Evolutionary conservation across 2,329 filamentous ascomycete species (phyloP), one percentile per base, ranked within the genome.

Genomic region (Stemphylium vesicarium): DNA sequence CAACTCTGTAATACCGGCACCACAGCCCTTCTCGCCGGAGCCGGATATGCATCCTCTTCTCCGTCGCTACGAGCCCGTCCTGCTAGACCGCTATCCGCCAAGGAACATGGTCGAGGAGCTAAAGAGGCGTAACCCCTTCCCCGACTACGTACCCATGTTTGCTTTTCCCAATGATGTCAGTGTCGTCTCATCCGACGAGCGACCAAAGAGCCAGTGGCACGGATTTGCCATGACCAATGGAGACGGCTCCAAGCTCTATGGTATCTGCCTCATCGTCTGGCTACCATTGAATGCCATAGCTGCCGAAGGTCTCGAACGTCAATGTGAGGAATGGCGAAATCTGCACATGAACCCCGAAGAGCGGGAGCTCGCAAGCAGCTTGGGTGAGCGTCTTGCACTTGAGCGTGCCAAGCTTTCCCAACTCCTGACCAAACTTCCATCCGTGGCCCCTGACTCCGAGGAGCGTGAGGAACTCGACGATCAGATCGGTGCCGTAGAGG

Each of bases 91-190:
- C 74, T 98, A 98, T 68, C 95, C 95, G 7, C 89, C 92, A 13
- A 91, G 92, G 72, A 85, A 86, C 61, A 89, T 92, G 71, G 82
- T 87, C 18, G 92, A 96, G 54, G 93, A 97, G 65, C 77, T 89
- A 46, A 86, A 90, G 64, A 84, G 89, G 68, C 85, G 95, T 69
- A 92, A 92, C 49, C 88, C 85, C 53, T 98, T 99, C 71, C 95
- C 95, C 0, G 95, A 99, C 72, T 99, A 97, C 69, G 92, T 99
- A 15, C 95, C 95, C 52, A 98, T 99, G 95, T 99, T 99, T 76
- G 93, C 95, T 49, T 99, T 98, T 69, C 95, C 95, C 40, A 97
- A 98, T 76, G 95, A 99, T 75, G 95, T 99, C 66, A 92, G 92
- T 60, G 95, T 99, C 47, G 91, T 98, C 9, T 97, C 95, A 1